These are phyloP conservation scores for Litsea cubeba DNA, from an alignment of 164 flowering plant species.

Conservation along the genomic window DNA sequence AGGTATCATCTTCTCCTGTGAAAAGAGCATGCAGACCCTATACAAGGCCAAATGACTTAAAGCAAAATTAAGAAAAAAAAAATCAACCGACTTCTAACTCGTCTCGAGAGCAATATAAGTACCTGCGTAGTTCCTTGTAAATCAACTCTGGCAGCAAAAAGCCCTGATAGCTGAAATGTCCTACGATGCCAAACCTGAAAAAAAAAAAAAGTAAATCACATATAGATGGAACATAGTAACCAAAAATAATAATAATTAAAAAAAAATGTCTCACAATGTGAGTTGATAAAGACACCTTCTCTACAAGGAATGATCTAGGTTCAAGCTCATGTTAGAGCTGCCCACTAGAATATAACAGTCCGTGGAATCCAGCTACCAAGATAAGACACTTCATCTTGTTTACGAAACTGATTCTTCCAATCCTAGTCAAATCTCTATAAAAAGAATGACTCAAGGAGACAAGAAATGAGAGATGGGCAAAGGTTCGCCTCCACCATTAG, in stretches of 20 bases:
- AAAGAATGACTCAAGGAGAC: not conserved
- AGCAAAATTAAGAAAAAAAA: not conserved
- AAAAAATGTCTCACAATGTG: not conserved
- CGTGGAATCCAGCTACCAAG: not conserved
- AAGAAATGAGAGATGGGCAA: not conserved
- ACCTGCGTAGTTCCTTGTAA: constrained; percentile 81
- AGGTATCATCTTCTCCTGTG: constrained; percentile 96
- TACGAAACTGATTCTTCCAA: not conserved
- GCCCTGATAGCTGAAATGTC: constrained; percentile 93
- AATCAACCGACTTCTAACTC: not conserved
- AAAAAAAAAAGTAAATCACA: too few species aligned
- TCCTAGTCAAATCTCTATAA: not conserved
- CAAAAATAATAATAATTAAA: too few species aligned
- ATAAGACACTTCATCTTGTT: not conserved
- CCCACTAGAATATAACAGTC: not conserved
- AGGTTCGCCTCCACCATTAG: not conserved
- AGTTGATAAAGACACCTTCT: not conserved
- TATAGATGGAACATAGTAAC: too few species aligned
- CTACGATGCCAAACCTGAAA: constrained; percentile 91
- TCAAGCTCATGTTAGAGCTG: not conserved
- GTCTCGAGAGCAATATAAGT: constrained; percentile 17
- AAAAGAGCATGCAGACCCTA: constrained; percentile 98
- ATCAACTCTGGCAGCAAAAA: constrained; percentile 96
- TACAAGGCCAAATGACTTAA: constrained; percentile 11
- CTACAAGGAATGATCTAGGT: too few species aligned